These are phyloP conservation scores for Candida nonsorbophila DNA, from an alignment of 805 yeast genomes.

Conservation along the genomic window DNA sequence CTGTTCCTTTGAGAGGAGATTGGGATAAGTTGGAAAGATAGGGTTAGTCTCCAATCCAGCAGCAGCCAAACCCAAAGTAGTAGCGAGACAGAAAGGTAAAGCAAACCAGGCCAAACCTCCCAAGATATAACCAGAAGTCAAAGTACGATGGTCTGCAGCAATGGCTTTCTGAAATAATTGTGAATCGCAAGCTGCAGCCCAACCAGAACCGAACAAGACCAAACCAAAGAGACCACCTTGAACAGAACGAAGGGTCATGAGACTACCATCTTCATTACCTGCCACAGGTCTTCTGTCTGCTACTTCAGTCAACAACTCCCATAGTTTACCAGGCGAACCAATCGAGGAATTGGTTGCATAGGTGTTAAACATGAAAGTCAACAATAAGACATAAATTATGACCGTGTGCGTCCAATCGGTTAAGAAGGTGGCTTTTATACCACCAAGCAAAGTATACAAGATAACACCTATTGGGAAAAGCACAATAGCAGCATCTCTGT, in stretches of 20 bases:
- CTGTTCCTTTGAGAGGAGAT: conserved; percentile 11
- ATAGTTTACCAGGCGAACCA: conserved; percentile 41
- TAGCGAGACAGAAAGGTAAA: conserved; percentile 19
- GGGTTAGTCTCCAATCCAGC: conserved; percentile 16
- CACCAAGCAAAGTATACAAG: conserved; percentile 73
- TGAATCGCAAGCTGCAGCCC: conserved; percentile 14
- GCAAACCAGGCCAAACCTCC: conserved; percentile 20
- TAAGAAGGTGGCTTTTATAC: conserved; percentile 74
- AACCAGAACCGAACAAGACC: conserved; percentile 9
- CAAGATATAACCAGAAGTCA: conserved; percentile 17
- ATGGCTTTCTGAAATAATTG: conserved; percentile 20
- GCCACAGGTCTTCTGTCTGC: conserved; percentile 9
- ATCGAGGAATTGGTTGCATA: conserved; percentile 28
- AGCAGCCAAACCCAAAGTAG: conserved; percentile 35
- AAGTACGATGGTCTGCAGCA: conserved; percentile 18
- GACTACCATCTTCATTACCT: conserved; percentile 8
- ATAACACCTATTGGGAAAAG: conserved; percentile 57
- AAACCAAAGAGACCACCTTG: conserved; percentile 18
- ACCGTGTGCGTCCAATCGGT: conserved; percentile 70
- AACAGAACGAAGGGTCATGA: conserved; percentile 13
- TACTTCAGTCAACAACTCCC: conserved; percentile 34
- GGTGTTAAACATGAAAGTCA: conserved; percentile 16
- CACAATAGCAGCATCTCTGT: conserved; percentile 40
- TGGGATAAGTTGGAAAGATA: conserved; percentile 9
- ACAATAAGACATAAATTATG: conserved; percentile 34